These are phyloP conservation scores for Tuber brumale DNA, from an alignment of 495 filamentous ascomycete genomes.

Conservation along the genomic window DNA sequence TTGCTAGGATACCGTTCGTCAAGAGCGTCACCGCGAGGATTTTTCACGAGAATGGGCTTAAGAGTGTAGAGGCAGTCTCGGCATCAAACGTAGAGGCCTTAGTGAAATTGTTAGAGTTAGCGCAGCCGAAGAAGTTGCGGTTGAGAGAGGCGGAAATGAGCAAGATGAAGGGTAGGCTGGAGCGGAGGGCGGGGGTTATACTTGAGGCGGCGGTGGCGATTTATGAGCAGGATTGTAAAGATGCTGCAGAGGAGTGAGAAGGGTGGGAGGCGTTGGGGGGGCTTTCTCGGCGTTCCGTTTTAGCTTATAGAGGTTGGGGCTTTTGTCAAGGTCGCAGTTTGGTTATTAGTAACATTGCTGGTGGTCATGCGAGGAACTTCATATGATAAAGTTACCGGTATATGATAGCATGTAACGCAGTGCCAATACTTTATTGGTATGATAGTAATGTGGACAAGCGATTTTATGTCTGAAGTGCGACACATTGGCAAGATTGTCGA, in stretches of 20 bases:
- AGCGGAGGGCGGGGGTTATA: slow-evolving; percentile 63
- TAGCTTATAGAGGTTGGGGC: neutral
- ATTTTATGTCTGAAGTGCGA: neutral
- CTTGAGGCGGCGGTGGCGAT: slow-evolving; percentile 62
- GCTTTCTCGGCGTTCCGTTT: neutral
- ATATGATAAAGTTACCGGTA: neutral
- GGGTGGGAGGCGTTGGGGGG: slow-evolving; percentile 12
- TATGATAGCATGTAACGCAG: neutral
- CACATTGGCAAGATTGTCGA: neutral
- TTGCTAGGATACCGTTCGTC: slow-evolving; percentile 68
- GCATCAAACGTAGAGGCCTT: slow-evolving; percentile 62
- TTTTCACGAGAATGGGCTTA: slow-evolving; percentile 72
- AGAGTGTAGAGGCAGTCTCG: slow-evolving; percentile 59
- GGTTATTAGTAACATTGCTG: neutral
- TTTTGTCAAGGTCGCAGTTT: neutral
- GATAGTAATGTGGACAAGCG: neutral
- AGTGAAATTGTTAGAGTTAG: slow-evolving; percentile 56
- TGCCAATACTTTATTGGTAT: neutral
- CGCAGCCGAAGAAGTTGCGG: slow-evolving; percentile 58
- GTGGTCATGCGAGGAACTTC: neutral
- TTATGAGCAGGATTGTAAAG: slow-evolving; percentile 40
- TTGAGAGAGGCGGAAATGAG: slow-evolving; percentile 56
- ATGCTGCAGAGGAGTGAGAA: slow-evolving; percentile 29
- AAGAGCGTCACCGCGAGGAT: slow-evolving; percentile 71
- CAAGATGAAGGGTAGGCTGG: slow-evolving; percentile 58